Conservation (phyloP, 352 stramenopile species). For the Phytophthora meadii region DNA sequence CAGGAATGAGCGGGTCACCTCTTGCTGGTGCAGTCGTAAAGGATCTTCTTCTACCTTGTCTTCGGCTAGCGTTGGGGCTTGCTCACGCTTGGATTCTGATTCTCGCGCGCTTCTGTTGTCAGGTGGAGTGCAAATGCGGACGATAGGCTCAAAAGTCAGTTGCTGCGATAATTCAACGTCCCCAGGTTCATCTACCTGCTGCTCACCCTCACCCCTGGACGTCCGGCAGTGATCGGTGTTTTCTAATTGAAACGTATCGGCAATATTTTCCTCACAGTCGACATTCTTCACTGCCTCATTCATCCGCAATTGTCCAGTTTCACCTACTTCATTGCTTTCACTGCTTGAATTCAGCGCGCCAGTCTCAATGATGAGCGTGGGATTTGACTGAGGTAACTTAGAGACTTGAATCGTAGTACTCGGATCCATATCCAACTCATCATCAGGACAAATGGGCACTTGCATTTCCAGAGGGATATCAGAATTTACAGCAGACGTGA, state of each 20-base stretch:
- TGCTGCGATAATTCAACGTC: background rate
- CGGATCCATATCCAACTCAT: no score
- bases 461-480: background rate
- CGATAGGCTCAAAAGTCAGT: no score
- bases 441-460: background rate
- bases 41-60: slow-evolving; percentile 1
- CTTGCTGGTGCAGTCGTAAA: slow-evolving; percentile 19
- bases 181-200: background rate
- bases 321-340: background rate
- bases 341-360: no score
- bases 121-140: no score
- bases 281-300: background rate
- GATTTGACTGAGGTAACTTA: no score
- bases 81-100: no score
- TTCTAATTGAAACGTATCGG: background rate
- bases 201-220: background rate
- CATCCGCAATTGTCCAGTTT: background rate
- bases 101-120: no score
- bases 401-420: no score
- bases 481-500: background rate
- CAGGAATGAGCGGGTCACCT: slow-evolving; percentile 22
- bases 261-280: background rate
- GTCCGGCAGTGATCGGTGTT: background rate
- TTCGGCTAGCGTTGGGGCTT: no score
- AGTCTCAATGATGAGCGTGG: no score